Conservation (phyloP, 108 stramenopile species). For the Skeletonema grethae region DNA sequence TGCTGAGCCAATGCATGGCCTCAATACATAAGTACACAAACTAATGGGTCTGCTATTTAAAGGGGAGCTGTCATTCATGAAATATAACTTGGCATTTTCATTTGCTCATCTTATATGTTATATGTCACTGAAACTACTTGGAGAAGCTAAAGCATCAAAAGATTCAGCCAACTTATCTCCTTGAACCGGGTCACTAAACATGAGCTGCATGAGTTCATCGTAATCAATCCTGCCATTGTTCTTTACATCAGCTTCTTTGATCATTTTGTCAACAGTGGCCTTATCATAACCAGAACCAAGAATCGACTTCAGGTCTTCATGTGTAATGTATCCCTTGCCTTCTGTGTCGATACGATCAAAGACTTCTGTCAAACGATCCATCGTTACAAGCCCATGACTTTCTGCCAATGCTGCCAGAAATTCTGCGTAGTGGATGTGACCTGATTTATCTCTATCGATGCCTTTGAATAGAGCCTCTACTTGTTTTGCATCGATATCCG, state of each 20-base stretch:
- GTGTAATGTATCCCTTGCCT: slow-evolving; percentile 68
- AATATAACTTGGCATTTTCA: no score
- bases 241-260: slow-evolving; percentile 58
- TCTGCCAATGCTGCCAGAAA: slow-evolving; percentile 78
- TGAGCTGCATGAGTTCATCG: slow-evolving; percentile 67
- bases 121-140: no score
- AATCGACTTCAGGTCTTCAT: slow-evolving; percentile 59
- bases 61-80: no score
- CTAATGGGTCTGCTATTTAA: no score
- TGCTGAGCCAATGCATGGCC: no score
- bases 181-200: slow-evolving; percentile 51
- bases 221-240: slow-evolving; percentile 71
- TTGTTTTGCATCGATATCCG: slow-evolving; percentile 51
- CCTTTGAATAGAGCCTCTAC: slow-evolving; percentile 60
- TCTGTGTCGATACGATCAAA: slow-evolving; percentile 79
- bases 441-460: slow-evolving; percentile 69
- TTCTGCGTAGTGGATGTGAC: slow-evolving; percentile 72
- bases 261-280: slow-evolving; percentile 65
- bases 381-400: slow-evolving; percentile 61
- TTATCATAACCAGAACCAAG: slow-evolving; percentile 68
- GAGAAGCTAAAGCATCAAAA: not conserved
- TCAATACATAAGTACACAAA: no score
- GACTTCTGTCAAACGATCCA: slow-evolving; percentile 72
- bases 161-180: slow-evolving; percentile 30
- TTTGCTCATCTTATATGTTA: no score